phyloP scores from a whole-genome alignment of 2,329 filamentous ascomycete species.

The Rhexocercosporidium sp. region DNA sequence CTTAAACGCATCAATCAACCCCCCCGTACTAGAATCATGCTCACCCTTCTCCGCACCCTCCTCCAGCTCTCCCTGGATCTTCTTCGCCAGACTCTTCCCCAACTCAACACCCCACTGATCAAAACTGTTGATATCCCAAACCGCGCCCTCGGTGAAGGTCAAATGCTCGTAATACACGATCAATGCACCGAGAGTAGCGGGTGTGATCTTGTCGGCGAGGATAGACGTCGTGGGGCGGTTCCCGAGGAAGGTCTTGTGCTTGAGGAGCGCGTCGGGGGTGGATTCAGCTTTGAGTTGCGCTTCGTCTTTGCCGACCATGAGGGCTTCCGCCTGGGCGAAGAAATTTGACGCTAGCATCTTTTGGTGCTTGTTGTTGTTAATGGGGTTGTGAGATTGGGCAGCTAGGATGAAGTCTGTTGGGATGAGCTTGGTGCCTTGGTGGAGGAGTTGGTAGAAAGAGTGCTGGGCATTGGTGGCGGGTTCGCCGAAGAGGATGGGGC shows the following conservation, averaged over 20 bases:
- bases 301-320: slow-evolving; percentile 89
- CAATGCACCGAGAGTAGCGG: slow-evolving; percentile 88
- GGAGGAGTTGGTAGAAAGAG: slow-evolving; percentile 99
- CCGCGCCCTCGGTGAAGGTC: slow-evolving; percentile 94
- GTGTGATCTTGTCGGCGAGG: slow-evolving; percentile 88
- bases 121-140: slow-evolving; percentile 99
- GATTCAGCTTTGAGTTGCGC: slow-evolving; percentile 80
- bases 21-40: slow-evolving; percentile 88
- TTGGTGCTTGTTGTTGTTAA: slow-evolving; percentile 91
- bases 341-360: slow-evolving; percentile 95
- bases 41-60: slow-evolving; percentile 70
- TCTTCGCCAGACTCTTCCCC: slow-evolving; percentile 94
- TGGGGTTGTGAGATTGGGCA: slow-evolving; percentile 94
- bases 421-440: slow-evolving; percentile 99
- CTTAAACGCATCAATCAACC: slow-evolving; percentile 93
- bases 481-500: slow-evolving; percentile 95
- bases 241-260: slow-evolving; percentile 99
- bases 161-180: slow-evolving; percentile 99
- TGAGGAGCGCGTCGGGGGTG: slow-evolving; percentile 74
- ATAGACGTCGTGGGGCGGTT: slow-evolving; percentile 98
- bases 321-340: slow-evolving; percentile 85
- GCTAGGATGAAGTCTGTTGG: slow-evolving; percentile 98
- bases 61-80: slow-evolving; percentile 85
- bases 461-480: slow-evolving; percentile 99
- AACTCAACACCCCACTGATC: slow-evolving; percentile 99